Evolutionary conservation across 2,329 filamentous ascomycete species (phyloP).

Genomic region (Aspergillus brunneoviolaceus): DNA sequence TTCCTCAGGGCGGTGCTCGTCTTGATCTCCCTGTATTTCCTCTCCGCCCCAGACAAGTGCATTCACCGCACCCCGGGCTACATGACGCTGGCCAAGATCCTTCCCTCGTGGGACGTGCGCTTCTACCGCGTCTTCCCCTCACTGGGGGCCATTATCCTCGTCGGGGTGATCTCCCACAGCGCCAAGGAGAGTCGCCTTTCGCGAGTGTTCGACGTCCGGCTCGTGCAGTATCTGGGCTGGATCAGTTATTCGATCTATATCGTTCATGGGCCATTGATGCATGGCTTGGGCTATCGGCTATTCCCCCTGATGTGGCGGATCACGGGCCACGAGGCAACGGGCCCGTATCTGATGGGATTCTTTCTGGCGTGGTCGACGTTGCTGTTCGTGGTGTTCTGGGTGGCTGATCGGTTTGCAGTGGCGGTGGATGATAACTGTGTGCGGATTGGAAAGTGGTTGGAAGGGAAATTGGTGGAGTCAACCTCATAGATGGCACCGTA

Average conservation of each 20-base stretch:
- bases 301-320: background rate
- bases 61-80: background rate
- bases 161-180: background rate
- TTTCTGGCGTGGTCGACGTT: background rate
- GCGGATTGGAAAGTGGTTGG: background rate
- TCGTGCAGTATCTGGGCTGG: background rate
- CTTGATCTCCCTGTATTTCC: background rate
- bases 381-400: background rate
- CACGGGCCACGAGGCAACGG: background rate
- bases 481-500: background rate
- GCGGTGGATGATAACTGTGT: background rate
- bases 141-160: background rate
- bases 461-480: background rate
- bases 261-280: background rate
- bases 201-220: background rate
- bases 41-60: background rate
- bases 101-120: background rate
- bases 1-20: background rate
- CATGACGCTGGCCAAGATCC: background rate
- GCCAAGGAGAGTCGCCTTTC: background rate
- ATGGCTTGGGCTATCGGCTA: background rate
- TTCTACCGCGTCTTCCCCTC: background rate
- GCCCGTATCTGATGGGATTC: background rate
- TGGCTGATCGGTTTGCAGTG: background rate
- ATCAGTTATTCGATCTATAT: background rate